A percentile compares a stretch with the other conserved stretches of the same genome.
Conservation (phyloP, 495 filamentous ascomycete genomes). For the Aspergillus conjunctus region DNA sequence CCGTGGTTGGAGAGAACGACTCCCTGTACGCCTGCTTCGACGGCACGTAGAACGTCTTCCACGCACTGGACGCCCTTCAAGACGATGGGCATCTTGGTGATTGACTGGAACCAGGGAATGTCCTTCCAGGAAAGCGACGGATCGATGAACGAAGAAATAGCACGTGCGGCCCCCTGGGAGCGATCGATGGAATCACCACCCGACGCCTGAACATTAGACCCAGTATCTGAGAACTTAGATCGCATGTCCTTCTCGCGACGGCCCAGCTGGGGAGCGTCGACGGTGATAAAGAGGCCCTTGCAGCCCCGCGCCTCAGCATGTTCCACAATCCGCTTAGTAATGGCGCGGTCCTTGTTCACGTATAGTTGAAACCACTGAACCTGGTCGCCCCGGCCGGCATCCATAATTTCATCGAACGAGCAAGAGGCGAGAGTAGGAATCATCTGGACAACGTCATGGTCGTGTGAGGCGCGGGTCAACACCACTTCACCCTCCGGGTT, state of each 20-base stretch:
- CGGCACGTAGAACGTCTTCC: conserved; percentile 86
- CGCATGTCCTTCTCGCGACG: conserved; percentile 96
- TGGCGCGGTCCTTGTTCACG: conserved; percentile 93
- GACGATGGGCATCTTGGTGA: conserved; percentile 95
- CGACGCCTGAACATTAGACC: conserved; percentile 75
- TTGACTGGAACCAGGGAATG: conserved; percentile 88
- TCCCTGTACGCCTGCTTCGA: conserved; percentile 82
- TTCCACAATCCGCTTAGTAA: conserved; percentile 86
- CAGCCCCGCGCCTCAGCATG: conserved; percentile 92
- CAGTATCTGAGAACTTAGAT: conserved; percentile 83
- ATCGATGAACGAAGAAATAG: conserved; percentile 96
- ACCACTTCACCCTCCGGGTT: conserved; percentile 88
- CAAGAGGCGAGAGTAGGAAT: conserved; percentile 98
- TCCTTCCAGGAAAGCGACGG: conserved; percentile 88
- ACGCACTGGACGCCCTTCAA: conserved; percentile 96
- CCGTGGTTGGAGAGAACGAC: conserved; percentile 98
- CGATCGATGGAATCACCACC: conserved; percentile 70
- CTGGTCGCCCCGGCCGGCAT: conserved; percentile 77
- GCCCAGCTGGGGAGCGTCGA: conserved; percentile 94
- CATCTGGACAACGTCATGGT: conserved; percentile 92
- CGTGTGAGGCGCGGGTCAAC: conserved; percentile 78
- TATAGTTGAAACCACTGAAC: conserved; percentile 98
- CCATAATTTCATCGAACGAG: conserved; percentile 95
- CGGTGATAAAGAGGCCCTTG: conserved; percentile 97
- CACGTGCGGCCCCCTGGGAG: conserved; percentile 86